Evolutionary conservation across 2,329 filamentous ascomycete genomes (phyloP).

Genomic region (Cladosporium phlei): DNA sequence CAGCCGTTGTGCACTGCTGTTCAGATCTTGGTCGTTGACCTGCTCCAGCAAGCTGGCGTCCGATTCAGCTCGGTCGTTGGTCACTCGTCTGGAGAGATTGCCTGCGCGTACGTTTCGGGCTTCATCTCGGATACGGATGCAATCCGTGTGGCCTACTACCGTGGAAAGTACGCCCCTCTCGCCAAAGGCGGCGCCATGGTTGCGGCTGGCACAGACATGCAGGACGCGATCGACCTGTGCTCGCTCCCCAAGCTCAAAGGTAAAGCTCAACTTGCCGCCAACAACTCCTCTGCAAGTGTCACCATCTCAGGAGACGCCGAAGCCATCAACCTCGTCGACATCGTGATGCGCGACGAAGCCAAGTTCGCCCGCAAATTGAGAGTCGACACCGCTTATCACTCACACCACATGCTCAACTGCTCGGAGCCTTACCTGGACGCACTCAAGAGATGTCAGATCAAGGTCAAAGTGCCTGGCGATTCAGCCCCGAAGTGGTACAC

Average conservation of each 20-base stretch:
- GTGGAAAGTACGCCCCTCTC: neutral
- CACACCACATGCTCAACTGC: conserved; percentile 39
- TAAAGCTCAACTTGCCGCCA: conserved; percentile 19
- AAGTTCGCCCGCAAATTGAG: conserved; percentile 38
- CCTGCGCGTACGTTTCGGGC: conserved; percentile 29
- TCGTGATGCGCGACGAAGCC: conserved; percentile 30
- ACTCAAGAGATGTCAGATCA: too few relatives aligned
- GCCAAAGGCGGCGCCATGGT: conserved; percentile 28
- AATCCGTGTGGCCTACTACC: conserved; percentile 13
- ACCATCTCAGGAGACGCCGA: conserved; percentile 44
- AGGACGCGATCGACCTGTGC: too few relatives aligned
- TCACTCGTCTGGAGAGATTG: conserved; percentile 32
- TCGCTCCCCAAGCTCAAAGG: too few relatives aligned
- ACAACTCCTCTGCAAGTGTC: conserved; percentile 40
- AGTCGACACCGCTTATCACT: conserved; percentile 44
- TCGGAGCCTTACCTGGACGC: too few relatives aligned
- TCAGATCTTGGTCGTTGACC: conserved; percentile 46
- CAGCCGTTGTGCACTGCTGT: conserved; percentile 49
- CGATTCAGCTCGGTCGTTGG: conserved; percentile 23
- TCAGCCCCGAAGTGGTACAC: too few relatives aligned
- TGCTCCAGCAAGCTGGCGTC: conserved; percentile 26
- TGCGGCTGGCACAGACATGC: too few relatives aligned
- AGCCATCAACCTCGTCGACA: conserved; percentile 30
- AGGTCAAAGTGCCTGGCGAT: too few relatives aligned
- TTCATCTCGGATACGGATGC: conserved; percentile 4